Conservation (phyloP, 257 asterid species). For the Anisodus acutangulus region DNA sequence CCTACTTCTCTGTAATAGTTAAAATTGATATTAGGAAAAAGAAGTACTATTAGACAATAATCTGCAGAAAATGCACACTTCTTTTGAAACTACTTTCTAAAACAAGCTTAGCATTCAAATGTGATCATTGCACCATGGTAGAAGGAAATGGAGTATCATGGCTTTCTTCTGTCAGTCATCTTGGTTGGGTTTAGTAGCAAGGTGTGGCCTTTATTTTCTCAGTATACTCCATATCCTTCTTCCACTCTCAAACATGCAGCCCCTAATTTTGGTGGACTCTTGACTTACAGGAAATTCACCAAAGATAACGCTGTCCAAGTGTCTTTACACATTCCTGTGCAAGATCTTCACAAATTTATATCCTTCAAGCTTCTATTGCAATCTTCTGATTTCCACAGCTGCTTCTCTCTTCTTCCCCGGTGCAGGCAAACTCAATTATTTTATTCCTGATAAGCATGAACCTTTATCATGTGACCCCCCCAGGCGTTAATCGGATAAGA, state of each 20-base stretch:
- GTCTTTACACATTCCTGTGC: neutral
- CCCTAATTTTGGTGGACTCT: neutral
- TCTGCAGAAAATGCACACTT: neutral
- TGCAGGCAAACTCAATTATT: neutral
- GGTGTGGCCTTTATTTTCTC: neutral
- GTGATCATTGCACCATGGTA: neutral
- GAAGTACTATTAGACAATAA: neutral
- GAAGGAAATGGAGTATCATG: no score
- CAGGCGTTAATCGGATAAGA: neutral
- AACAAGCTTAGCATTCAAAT: neutral
- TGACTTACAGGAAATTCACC: neutral
- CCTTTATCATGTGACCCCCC: neutral
- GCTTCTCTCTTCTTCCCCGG: neutral
- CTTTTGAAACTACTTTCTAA: neutral
- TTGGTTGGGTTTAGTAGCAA: no score
- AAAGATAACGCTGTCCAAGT: neutral
- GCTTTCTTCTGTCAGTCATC: no score
- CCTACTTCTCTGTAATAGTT: neutral
- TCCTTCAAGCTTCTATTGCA: neutral
- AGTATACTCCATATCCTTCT: neutral
- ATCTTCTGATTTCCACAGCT: neutral
- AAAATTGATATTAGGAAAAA: neutral
- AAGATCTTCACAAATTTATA: no score
- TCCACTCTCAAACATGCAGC: neutral
- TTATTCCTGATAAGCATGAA: neutral